Conservation (phyloP, 139 green algal genomes). For the Haematococcus lacustris region DNA sequence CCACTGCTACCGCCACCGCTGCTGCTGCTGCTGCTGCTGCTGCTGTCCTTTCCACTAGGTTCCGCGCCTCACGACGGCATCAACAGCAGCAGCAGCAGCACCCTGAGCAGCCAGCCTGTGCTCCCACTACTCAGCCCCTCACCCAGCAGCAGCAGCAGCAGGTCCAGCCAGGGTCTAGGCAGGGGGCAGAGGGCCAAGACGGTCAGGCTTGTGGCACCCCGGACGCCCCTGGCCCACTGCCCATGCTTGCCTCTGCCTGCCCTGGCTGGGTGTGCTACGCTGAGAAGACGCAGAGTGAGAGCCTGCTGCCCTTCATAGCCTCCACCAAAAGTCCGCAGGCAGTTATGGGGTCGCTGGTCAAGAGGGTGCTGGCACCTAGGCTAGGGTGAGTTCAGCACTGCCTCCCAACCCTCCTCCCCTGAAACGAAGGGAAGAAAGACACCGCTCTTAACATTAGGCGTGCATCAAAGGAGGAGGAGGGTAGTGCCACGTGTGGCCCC, state of each 20-base stretch:
- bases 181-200: slow-evolving; percentile 5
- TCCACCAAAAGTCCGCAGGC: slow-evolving; percentile 81
- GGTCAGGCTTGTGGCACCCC: neutral
- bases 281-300: slow-evolving; percentile 90
- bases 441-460: neutral
- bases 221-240: slow-evolving; percentile 33
- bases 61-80: neutral
- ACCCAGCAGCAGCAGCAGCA: slow-evolving; percentile 7
- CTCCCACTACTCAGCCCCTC: neutral
- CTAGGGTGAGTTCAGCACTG: slow-evolving; percentile 15
- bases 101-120: neutral
- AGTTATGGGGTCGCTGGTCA: slow-evolving; percentile 84
- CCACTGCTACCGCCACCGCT: too few relatives aligned
- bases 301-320: slow-evolving; percentile 80
- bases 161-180: neutral
- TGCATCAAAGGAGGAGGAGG: neutral
- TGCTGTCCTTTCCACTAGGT: neutral
- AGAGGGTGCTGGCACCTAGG: slow-evolving; percentile 45
- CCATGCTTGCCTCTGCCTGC: slow-evolving; percentile 84
- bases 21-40: too few relatives aligned
- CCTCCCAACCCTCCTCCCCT: too few relatives aligned
- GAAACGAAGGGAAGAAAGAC: too few relatives aligned
- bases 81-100: slow-evolving; percentile 14
- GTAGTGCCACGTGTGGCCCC: neutral
- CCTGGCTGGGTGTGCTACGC: slow-evolving; percentile 98